Evolutionary conservation across 371 early-diverging fungal genomes (phyloP).

Genomic region (Lichtheimia ramosa): DNA sequence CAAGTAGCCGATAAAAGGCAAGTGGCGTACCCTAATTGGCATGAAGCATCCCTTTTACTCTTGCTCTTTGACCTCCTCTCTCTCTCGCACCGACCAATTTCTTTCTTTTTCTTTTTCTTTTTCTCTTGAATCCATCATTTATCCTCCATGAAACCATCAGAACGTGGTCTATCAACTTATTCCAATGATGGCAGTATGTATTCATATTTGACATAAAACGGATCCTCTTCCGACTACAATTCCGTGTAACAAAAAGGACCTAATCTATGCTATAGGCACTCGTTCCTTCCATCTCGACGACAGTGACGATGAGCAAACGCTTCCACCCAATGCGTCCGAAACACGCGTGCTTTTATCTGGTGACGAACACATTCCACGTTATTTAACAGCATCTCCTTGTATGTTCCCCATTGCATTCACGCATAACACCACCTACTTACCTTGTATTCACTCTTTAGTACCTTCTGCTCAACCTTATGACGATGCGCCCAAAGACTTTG

Average conservation of each 20-base stretch:
- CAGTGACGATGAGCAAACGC: constrained; percentile 17
- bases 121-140: background rate
- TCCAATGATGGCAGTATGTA: constrained; percentile 1
- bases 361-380: constrained; percentile 21
- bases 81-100: background rate
- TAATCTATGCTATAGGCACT: constrained; percentile 7
- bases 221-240: too few species aligned
- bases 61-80: background rate
- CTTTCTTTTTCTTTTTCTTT: background rate
- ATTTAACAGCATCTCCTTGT: constrained; percentile 23
- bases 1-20: background rate
- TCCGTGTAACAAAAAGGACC: too few species aligned
- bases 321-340: constrained; percentile 18
- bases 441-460: constrained; percentile 1
- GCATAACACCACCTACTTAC: too few species aligned
- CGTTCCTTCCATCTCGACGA: constrained; percentile 21
- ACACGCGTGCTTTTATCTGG: constrained; percentile 10
- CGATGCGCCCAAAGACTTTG: constrained; percentile 33
- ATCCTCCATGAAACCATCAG: background rate
- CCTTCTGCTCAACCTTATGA: constrained; percentile 13
- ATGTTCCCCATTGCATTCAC: background rate
- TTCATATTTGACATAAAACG: background rate
- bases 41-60: background rate
- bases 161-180: background rate
- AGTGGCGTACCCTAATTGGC: constrained; percentile 1